Evolutionary conservation across 495 filamentous ascomycete genomes (phyloP).

Genomic region (Penicillium subrubescens): DNA sequence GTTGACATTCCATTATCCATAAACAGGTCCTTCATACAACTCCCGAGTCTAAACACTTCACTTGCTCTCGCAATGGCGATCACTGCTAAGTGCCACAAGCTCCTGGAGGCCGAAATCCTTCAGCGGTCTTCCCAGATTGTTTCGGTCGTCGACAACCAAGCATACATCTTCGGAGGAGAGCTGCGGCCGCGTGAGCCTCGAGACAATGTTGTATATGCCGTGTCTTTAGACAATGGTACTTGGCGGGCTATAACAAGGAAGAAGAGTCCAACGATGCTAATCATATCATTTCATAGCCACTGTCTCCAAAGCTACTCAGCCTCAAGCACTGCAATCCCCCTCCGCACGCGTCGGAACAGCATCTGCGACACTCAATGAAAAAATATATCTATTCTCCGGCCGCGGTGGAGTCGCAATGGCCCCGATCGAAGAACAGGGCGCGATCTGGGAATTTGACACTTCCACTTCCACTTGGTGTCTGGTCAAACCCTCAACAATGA

Average conservation of each 20-base stretch:
- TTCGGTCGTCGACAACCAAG: constrained; percentile 63
- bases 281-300: background rate
- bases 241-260: background rate
- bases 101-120: constrained; percentile 41
- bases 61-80: constrained; percentile 11
- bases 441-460: constrained; percentile 50
- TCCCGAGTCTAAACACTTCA: background rate
- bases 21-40: background rate
- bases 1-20: background rate
- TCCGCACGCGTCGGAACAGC: constrained; percentile 54
- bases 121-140: constrained; percentile 71
- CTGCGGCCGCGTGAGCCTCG: constrained; percentile 49
- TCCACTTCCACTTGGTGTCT: constrained; percentile 26
- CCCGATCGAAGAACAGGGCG: constrained; percentile 55
- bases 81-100: constrained; percentile 24
- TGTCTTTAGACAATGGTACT: constrained; percentile 49
- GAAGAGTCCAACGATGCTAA: background rate
- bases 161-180: constrained; percentile 55
- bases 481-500: constrained; percentile 21
- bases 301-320: constrained; percentile 5
- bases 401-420: constrained; percentile 56
- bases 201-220: constrained; percentile 69
- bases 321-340: constrained; percentile 28
- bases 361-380: constrained; percentile 40
- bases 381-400: constrained; percentile 59